These are phyloP conservation scores for Leptodermis oblonga DNA, from an alignment of 257 asterid species.

Conservation along the genomic window DNA sequence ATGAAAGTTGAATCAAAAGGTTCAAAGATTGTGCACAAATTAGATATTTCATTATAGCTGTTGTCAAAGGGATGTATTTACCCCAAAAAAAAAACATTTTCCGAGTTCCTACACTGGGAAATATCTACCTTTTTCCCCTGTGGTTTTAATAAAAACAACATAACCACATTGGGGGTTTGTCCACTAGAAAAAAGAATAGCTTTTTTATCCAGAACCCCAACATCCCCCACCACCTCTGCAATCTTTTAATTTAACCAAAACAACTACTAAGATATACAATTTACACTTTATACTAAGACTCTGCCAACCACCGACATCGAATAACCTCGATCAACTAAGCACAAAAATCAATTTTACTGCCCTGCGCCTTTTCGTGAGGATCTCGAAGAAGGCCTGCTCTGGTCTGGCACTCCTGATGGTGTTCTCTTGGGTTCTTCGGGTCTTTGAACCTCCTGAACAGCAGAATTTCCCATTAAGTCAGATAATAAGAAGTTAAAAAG, in stretches of 20 bases:
- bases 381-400: slow-evolving; percentile 58
- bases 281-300: slow-evolving; percentile 41
- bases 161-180: slow-evolving; percentile 30
- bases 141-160: slow-evolving; percentile 35
- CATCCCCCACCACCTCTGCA: slow-evolving; percentile 29
- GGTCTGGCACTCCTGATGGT: slow-evolving; percentile 40
- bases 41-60: neutral
- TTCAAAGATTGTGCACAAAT: neutral
- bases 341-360: slow-evolving; percentile 29
- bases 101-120: slow-evolving; percentile 10
- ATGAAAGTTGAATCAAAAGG: no score
- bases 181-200: slow-evolving; percentile 22
- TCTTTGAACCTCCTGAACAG: slow-evolving; percentile 61
- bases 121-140: slow-evolving; percentile 27
- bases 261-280: slow-evolving; percentile 68
- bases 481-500: no score
- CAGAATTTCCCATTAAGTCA: no score
- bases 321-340: slow-evolving; percentile 23
- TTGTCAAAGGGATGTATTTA: neutral
- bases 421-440: slow-evolving; percentile 49
- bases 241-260: slow-evolving; percentile 36
- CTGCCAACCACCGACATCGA: slow-evolving; percentile 22
- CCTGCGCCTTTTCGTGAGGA: slow-evolving; percentile 64
- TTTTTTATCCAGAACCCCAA: slow-evolving; percentile 15
- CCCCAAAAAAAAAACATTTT: slow-evolving; percentile 11